phyloP scores from a whole-genome alignment of 1,284 basidiomycete genomes.

The Pulveroboletus sp. region DNA sequence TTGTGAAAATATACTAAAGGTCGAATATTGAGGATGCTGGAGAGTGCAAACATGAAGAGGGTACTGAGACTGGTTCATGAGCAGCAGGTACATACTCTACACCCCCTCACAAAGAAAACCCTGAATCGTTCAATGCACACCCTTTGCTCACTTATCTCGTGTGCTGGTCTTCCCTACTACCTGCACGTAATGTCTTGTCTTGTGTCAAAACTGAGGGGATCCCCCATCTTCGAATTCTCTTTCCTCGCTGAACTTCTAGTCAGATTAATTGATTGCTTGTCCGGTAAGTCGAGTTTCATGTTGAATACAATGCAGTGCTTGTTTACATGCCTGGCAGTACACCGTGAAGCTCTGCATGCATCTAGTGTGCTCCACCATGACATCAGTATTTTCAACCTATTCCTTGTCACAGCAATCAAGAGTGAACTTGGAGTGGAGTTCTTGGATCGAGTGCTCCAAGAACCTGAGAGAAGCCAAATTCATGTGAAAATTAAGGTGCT shows the following conservation, averaged over 20 bases:
- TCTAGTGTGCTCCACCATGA: constrained; percentile 1
- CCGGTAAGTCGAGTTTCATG: neutral
- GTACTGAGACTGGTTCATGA: constrained; percentile 3
- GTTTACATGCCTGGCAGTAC: neutral
- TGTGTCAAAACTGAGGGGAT: neutral
- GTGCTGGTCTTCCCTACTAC: too few species aligned
- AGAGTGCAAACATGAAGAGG: neutral
- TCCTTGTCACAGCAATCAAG: neutral
- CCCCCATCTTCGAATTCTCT: constrained; percentile 1
- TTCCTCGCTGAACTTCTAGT: constrained; percentile 1
- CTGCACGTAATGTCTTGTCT: neutral
- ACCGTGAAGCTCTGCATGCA: neutral
- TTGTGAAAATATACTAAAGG: neutral
- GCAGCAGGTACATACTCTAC: constrained; percentile 7
- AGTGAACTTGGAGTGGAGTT: too few species aligned
- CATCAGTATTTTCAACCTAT: constrained; percentile 10
- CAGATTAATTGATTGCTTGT: constrained; percentile 1
- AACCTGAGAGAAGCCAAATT: neutral
- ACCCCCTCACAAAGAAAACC: neutral
- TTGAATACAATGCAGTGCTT: too few species aligned
- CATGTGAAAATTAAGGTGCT: neutral
- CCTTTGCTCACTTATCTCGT: neutral
- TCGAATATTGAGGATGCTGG: constrained; percentile 1
- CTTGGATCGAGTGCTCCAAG: neutral
- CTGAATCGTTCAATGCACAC: constrained; percentile 1